Evolutionary conservation across 1,284 basidiomycete species (phyloP), one percentile per base, ranked within the genome.

Genomic region (Serendipita sp.): DNA sequence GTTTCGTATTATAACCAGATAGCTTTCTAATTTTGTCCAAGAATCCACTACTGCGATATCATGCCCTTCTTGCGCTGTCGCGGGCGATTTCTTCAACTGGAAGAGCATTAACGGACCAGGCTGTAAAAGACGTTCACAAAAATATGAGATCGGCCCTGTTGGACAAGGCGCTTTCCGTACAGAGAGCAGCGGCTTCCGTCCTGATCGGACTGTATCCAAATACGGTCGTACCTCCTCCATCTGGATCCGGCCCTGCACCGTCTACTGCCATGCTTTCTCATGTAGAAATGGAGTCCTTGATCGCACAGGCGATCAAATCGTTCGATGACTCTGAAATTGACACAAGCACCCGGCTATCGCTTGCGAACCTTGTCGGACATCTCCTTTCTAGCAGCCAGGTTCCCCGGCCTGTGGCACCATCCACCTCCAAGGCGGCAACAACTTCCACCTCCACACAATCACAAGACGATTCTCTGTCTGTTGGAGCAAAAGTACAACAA

Each of bases 141-240:
- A 82, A 89, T 65, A 85, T 92, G 74, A 85, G 82, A 67, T 77
- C 80, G 35, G 83, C 82, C 0, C 76, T 99, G 17, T 17, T 79
- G 1, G 95, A 99, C 72, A 93, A 92, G 73, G 85, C 87, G 3
- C 78, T 93, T 5, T 82, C 92, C 2, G 80, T 99, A 12, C 91
- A 97, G 70, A 83, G 94, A 32, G 92, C 83, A 2, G 86, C 85
- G 15, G 83, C 91, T 32, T 85, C 89, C 68, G 90, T 85, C 35
- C 72, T 91, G n/a, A 76, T 82, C 41, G 74, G 79, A 0, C 78
- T 89, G 71, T 87, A 84, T 68, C 79, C 81, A 12, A 72, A n/a
- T 75, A 85, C 60, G 78, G 76, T 17, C 75, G 76, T 8, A 15
- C 8, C 8, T 15, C 49, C 49, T 26, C 8, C 22, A 13, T 15